phyloP scores from a whole-genome alignment of 805 yeast genomes.

The Torulaspora franciscae region DNA sequence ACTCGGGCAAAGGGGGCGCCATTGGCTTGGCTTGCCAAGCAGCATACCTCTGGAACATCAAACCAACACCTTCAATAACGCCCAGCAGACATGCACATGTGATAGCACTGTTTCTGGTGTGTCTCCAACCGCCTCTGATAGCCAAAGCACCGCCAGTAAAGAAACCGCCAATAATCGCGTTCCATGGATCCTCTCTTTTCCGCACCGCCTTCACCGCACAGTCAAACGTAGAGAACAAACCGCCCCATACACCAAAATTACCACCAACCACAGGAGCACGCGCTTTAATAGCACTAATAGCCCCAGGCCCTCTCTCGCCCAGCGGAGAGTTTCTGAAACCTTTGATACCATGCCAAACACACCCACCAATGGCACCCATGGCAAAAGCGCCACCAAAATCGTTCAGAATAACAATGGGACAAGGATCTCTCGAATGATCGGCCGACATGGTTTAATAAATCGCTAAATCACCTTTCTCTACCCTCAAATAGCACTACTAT shows the following conservation, averaged over 20 bases:
- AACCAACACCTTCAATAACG: constrained; percentile 96
- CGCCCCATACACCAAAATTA: constrained; percentile 99
- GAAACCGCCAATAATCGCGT: constrained; percentile 96
- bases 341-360: constrained; percentile 97
- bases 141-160: constrained; percentile 98
- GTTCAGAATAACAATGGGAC: constrained; percentile 91
- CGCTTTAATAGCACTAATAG: constrained; percentile 84
- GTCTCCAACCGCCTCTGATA: constrained; percentile 97
- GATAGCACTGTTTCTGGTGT: constrained; percentile 92
- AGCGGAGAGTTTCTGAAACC: constrained; percentile 97
- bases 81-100: constrained; percentile 97
- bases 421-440: constrained; percentile 98
- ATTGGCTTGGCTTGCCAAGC: constrained; percentile 76
- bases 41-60: constrained; percentile 87
- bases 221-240: constrained; percentile 90
- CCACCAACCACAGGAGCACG: constrained; percentile 99
- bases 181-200: constrained; percentile 98
- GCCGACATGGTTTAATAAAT: constrained; percentile 61
- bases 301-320: constrained; percentile 91
- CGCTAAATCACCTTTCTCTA: neutral
- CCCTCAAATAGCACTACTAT: neutral
- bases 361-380: constrained; percentile 99
- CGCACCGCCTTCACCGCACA: constrained; percentile 93
- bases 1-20: constrained; percentile 54
- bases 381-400: constrained; percentile 99